Base-by-base conservation (phyloP, 2,329 filamentous ascomycete genomes). In the Curvularia sp. region DNA sequence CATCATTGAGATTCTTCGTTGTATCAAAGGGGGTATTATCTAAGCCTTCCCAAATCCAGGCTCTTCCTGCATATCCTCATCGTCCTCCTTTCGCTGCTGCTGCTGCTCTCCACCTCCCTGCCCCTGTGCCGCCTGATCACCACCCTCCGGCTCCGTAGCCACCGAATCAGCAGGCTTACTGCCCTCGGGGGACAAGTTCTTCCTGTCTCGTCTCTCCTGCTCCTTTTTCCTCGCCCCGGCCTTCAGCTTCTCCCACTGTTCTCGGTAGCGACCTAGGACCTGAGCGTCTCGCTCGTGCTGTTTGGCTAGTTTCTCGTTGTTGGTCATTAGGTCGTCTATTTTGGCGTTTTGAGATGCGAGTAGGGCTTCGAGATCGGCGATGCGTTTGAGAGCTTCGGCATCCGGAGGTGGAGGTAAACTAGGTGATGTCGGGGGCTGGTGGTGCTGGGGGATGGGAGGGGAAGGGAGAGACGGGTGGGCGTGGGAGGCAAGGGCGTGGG, bases 191-290 rank as follows among this genome's bases (percentile, higher is more conserved):
- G 61, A 2, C 22, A 44, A 9, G 8, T 15, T 33, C 30, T 57
- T 60, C 57, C 57, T 65, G 54, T 72, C 71, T 24, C 66, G 33
- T 33, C 72, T 58, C 63, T 76, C 74, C 46, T 55, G 41, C 60
- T 75, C 72, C 61, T 75, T 73, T 64, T 73, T 75, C 52, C 75
- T 54, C 2, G 88, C 88, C 0, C 86, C 86, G 47, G 87, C 86
- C 74, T 90, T 89, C 64, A 91, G 75, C 65, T 86, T 86, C 74
- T 90, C 88, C 87, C 88, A 91, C 58, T 86, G 83, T 55, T 88
- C 85, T 50, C 86, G 75, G 71, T 90, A 90, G 55, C 83, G 78
- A 0, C 76, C 80, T 13, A 89, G 74, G 6, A 85, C 82, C 41
- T 76, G 80, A 54, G 79, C 81, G 49, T 88, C 74, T 73, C 86